These are phyloP conservation scores for Waltergamsia citrina DNA, from an alignment of 2,329 filamentous ascomycete genomes.

Conservation along the genomic window DNA sequence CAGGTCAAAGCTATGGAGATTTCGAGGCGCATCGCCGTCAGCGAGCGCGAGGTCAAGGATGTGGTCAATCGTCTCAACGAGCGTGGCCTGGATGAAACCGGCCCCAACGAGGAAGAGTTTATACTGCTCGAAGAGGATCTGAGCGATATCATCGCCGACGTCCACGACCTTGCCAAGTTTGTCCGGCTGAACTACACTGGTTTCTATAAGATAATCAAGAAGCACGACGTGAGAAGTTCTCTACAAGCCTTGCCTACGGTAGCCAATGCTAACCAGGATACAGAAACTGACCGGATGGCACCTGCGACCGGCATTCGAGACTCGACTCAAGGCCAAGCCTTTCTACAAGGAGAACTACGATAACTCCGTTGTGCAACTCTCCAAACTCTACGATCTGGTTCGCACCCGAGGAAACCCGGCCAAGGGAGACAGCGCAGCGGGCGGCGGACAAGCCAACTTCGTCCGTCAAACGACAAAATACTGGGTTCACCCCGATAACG, in stretches of 20 bases:
- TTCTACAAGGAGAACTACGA: conserved; percentile 99
- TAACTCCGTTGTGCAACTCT: conserved; percentile 87
- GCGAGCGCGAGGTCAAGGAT: conserved; percentile 81
- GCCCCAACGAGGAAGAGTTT: conserved; percentile 83
- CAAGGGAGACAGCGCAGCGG: conserved; percentile 84
- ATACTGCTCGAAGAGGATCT: conserved; percentile 87
- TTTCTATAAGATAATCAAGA: conserved; percentile 99
- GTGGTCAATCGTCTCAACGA: conserved; percentile 69
- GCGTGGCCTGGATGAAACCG: conserved; percentile 44
- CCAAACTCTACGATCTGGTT: conserved; percentile 89
- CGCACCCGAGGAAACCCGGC: conserved; percentile 86
- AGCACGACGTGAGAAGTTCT: conserved; percentile 64
- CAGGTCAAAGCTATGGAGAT: conserved; percentile 97
- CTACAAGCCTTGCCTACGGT: neutral
- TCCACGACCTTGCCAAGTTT: conserved; percentile 96
- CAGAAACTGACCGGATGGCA: conserved; percentile 94
- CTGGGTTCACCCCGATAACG: conserved; percentile 98
- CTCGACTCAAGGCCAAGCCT: conserved; percentile 86
- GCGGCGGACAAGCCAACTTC: conserved; percentile 89
- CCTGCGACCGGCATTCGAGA: conserved; percentile 90
- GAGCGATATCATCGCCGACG: conserved; percentile 96
- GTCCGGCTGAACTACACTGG: conserved; percentile 98
- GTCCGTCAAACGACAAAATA: conserved; percentile 97
- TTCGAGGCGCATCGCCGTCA: conserved; percentile 76
- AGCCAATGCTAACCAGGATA: neutral